Evolutionary conservation across 2,329 filamentous ascomycete genomes (phyloP).

Genomic region (Sporothrix mexicana): DNA sequence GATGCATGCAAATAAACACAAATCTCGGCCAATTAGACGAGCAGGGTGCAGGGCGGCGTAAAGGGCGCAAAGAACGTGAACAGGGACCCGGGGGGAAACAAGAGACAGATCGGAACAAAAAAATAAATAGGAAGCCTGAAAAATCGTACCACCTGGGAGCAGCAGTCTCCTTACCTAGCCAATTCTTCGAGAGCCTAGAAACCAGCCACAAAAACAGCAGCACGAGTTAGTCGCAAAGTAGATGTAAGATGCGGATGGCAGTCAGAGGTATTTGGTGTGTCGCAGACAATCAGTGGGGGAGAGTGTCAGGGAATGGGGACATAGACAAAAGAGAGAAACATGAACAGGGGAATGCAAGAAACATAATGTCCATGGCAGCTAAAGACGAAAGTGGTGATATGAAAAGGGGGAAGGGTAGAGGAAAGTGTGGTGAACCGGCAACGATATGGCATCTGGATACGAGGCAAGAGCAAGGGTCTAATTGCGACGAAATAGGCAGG

Average conservation of each 20-base stretch:
- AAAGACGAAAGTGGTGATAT: neutral
- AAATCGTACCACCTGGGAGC: neutral
- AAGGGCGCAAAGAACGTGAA: neutral
- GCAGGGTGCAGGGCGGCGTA: neutral
- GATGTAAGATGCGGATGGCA: neutral
- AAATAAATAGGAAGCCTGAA: neutral
- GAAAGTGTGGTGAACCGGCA: neutral
- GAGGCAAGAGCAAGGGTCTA: neutral
- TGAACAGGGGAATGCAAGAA: constrained; percentile 5
- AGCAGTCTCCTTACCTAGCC: constrained; percentile 29
- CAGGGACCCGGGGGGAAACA: neutral
- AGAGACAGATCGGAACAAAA: neutral
- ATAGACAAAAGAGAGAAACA: neutral
- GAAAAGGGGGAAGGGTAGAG: neutral
- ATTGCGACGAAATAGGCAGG: constrained; percentile 7
- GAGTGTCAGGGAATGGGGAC: neutral
- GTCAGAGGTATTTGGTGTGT: neutral
- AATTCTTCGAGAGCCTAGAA: constrained; percentile 36
- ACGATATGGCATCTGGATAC: neutral
- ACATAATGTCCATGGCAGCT: neutral
- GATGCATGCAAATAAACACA: neutral
- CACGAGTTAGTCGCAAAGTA: constrained; percentile 26
- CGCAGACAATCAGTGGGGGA: neutral
- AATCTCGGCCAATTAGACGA: constrained; percentile 16
- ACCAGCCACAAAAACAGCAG: constrained; percentile 16